phyloP scores from a whole-genome alignment of 441 rosid species.

The Euphorbia celastroides region DNA sequence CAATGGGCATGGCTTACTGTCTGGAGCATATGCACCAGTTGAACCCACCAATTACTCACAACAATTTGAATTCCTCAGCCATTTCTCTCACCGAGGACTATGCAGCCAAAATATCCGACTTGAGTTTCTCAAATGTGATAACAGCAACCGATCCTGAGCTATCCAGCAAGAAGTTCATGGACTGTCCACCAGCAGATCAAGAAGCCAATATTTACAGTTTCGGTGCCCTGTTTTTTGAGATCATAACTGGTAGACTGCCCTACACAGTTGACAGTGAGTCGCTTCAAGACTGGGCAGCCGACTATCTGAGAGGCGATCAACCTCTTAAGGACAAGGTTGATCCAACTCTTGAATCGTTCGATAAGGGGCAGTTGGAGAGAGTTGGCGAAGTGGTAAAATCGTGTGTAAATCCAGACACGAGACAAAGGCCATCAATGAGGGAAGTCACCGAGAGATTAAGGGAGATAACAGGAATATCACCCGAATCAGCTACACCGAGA shows the following conservation, averaged over 20 bases:
- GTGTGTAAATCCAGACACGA: constrained; percentile 54
- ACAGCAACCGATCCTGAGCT: constrained; percentile 36
- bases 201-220: constrained; percentile 54
- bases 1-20: constrained; percentile 89
- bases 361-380: constrained; percentile 44
- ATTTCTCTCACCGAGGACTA: constrained; percentile 72
- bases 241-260: constrained; percentile 65
- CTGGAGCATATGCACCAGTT: constrained; percentile 86
- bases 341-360: constrained; percentile 48
- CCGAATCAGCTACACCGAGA: constrained; percentile 63
- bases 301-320: constrained; percentile 31
- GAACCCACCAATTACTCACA: constrained; percentile 55
- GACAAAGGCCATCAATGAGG: constrained; percentile 54
- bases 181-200: constrained; percentile 28
- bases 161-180: constrained; percentile 25
- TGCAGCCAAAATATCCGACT: constrained; percentile 84
- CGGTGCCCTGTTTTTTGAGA: constrained; percentile 62
- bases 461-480: constrained; percentile 60
- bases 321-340: constrained; percentile 51
- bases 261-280: constrained; percentile 33
- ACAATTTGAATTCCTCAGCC: constrained; percentile 55
- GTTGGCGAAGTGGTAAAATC: constrained; percentile 48
- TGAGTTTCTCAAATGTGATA: constrained; percentile 43
- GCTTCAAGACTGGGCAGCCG: constrained; percentile 43
- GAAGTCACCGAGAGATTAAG: constrained; percentile 48